phyloP scores from a whole-genome alignment of 2,329 filamentous ascomycete genomes.

The Alternaria infectoria region DNA sequence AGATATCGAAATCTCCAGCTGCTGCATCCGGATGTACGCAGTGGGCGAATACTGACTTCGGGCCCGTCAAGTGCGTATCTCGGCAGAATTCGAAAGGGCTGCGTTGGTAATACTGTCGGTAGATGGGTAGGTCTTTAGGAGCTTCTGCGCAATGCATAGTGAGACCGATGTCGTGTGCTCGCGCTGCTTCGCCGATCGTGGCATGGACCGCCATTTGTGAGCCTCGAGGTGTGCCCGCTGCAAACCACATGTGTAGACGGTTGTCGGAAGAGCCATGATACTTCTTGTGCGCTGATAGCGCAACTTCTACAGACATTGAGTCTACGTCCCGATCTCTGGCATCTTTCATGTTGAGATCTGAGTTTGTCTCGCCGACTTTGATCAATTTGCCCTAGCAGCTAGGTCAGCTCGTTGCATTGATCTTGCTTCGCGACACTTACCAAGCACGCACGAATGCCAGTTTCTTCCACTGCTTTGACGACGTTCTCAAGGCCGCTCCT shows the following conservation, averaged over 20 bases:
- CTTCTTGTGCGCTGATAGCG: conserved; percentile 39
- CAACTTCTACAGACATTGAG: conserved; percentile 44
- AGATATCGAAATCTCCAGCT: conserved; percentile 49
- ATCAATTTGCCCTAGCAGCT: conserved; percentile 44
- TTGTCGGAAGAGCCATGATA: conserved; percentile 46
- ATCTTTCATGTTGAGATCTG: conserved; percentile 42
- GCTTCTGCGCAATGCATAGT: conserved; percentile 58
- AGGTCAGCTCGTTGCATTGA: neutral
- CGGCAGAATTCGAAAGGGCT: conserved; percentile 44
- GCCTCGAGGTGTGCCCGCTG: conserved; percentile 56
- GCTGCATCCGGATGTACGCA: conserved; percentile 54
- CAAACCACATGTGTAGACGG: conserved; percentile 57
- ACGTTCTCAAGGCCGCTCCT: conserved; percentile 36
- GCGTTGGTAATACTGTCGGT: conserved; percentile 47
- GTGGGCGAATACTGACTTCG: conserved; percentile 33
- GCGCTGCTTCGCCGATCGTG: conserved; percentile 52
- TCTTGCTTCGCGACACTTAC: neutral
- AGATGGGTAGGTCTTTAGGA: conserved; percentile 49
- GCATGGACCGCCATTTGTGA: conserved; percentile 48
- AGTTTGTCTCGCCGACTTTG: conserved; percentile 46
- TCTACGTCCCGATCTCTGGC: conserved; percentile 47
- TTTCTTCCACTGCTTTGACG: conserved; percentile 40
- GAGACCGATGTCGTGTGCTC: conserved; percentile 50
- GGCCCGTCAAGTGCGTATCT: conserved; percentile 47
- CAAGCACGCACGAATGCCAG: conserved; percentile 41